Evolutionary conservation across 2,329 filamentous ascomycete genomes (phyloP).

Genomic region (Sclerotinia sclerotiorum): DNA sequence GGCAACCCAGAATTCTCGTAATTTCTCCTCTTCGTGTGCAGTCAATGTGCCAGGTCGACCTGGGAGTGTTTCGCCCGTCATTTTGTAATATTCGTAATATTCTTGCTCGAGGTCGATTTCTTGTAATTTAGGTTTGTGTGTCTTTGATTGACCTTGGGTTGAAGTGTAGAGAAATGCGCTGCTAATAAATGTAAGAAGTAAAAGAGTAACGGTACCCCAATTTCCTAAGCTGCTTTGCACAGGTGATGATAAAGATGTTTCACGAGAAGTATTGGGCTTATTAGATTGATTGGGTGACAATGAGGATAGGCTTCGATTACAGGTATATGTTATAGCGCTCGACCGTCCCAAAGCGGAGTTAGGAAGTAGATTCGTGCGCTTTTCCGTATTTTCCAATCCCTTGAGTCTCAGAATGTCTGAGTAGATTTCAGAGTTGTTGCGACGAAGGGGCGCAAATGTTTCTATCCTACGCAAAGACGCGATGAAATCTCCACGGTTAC

Average conservation of each 20-base stretch:
- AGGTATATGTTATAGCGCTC: slow-evolving; percentile 1
- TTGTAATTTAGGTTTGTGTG: slow-evolving; percentile 4
- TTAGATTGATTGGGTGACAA: background rate
- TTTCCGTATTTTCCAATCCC: slow-evolving; percentile 3
- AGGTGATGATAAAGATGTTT: slow-evolving; percentile 4
- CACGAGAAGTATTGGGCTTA: slow-evolving; percentile 16
- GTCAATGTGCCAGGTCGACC: slow-evolving; percentile 86
- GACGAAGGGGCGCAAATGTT: slow-evolving; percentile 16
- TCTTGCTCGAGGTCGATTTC: slow-evolving; percentile 21
- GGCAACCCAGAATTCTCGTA: slow-evolving; percentile 81
- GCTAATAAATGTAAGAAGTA: slow-evolving; percentile 23
- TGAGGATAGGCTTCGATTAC: slow-evolving; percentile 3
- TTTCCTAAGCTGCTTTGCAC: slow-evolving; percentile 19
- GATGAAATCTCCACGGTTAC: background rate
- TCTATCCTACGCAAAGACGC: background rate
- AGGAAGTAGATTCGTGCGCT: slow-evolving; percentile 11
- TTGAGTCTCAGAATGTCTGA: background rate
- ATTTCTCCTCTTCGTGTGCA: slow-evolving; percentile 81
- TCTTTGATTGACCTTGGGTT: slow-evolving; percentile 7
- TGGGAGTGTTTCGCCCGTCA: slow-evolving; percentile 52
- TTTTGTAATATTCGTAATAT: slow-evolving; percentile 35
- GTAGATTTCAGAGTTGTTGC: slow-evolving; percentile 9
- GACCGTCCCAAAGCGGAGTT: slow-evolving; percentile 11
- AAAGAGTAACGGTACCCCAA: slow-evolving; percentile 15
- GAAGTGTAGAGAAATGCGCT: slow-evolving; percentile 26